A percentile compares a stretch with the other conserved stretches of the same genome.
phyloP scores from a whole-genome alignment of 371 early-diverging fungal species.

The Mucor ambiguus region DNA sequence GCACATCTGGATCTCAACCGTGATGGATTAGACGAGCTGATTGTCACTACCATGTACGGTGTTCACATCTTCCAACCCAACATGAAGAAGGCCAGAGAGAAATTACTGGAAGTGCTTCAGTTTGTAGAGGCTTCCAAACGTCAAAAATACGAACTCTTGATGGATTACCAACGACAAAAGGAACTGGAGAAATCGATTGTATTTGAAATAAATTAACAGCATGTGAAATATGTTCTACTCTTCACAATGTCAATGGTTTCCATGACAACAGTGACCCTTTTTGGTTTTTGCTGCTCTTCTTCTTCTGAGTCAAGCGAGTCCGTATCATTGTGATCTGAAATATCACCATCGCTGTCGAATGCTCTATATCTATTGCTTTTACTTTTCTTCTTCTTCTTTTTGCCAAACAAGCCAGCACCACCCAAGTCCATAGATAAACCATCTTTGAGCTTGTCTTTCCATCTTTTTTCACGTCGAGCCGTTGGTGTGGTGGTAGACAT shows the following conservation, averaged over 20 bases:
- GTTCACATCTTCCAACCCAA: conserved; percentile 68
- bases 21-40: conserved; percentile 73
- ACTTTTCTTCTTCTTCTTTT: conserved; percentile 19
- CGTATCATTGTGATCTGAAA: conserved; percentile 9
- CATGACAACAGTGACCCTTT: conserved; percentile 31
- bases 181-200: conserved; percentile 51
- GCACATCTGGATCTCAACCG: conserved; percentile 67
- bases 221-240: conserved; percentile 38
- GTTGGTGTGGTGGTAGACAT: not conserved
- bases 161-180: conserved; percentile 41
- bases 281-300: conserved; percentile 2
- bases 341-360: conserved; percentile 31
- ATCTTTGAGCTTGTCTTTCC: conserved; percentile 22
- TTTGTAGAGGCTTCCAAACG: conserved; percentile 46
- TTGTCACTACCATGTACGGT: conserved; percentile 73
- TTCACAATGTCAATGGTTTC: conserved; percentile 36
- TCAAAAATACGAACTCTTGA: conserved; percentile 41
- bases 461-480: conserved; percentile 1
- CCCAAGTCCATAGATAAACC: conserved; percentile 23
- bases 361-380: conserved; percentile 15
- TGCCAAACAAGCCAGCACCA: conserved; percentile 17
- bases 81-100: conserved; percentile 46
- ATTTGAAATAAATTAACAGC: conserved; percentile 40
- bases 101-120: conserved; percentile 42
- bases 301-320: conserved; percentile 8